Percentiles rank a stretch among this genome's conserved stretches.
Evolutionary conservation across 2,329 filamentous ascomycete species (phyloP).

Genomic region (Ceratocystis albifundus): DNA sequence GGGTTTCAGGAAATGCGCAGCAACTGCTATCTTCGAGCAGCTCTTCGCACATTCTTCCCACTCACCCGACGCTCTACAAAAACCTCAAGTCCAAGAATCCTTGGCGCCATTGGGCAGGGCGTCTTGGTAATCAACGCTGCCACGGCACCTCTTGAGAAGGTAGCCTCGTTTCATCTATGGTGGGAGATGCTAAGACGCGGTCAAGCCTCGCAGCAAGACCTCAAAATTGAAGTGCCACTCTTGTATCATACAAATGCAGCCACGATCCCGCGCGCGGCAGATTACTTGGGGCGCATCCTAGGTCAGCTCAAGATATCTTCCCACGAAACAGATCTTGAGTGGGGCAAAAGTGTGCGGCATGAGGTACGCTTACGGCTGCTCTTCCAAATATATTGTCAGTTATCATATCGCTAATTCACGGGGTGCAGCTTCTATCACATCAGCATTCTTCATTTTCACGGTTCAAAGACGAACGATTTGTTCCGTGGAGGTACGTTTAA

Average conservation of each 20-base stretch:
- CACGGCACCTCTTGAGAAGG: slow-evolving; percentile 14
- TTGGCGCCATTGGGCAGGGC: slow-evolving; percentile 19
- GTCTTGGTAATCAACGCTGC: slow-evolving; percentile 19
- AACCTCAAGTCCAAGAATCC: slow-evolving; percentile 2
- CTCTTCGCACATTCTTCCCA: slow-evolving; percentile 13
- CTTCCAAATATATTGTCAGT: background rate
- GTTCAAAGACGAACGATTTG: background rate
- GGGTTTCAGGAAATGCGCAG: slow-evolving; percentile 19
- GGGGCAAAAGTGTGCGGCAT: background rate
- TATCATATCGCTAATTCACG: background rate
- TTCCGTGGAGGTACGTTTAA: slow-evolving; percentile 13
- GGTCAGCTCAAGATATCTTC: slow-evolving; percentile 1
- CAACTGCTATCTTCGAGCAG: slow-evolving; percentile 11
- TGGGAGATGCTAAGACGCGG: slow-evolving; percentile 21
- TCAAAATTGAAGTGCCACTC: slow-evolving; percentile 15
- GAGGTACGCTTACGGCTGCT: background rate
- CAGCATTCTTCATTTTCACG: slow-evolving; percentile 17
- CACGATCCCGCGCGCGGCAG: slow-evolving; percentile 12
- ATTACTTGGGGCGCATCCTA: slow-evolving; percentile 12
- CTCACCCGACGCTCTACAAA: slow-evolving; percentile 17
- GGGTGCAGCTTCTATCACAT: slow-evolving; percentile 8
- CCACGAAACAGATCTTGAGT: slow-evolving; percentile 1
- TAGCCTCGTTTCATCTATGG: slow-evolving; percentile 15
- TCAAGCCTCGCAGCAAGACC: slow-evolving; percentile 15
- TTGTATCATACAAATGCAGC: slow-evolving; percentile 18